Conservation (phyloP, 805 yeast genomes). For the Starmerella khaoyaiensis region DNA sequence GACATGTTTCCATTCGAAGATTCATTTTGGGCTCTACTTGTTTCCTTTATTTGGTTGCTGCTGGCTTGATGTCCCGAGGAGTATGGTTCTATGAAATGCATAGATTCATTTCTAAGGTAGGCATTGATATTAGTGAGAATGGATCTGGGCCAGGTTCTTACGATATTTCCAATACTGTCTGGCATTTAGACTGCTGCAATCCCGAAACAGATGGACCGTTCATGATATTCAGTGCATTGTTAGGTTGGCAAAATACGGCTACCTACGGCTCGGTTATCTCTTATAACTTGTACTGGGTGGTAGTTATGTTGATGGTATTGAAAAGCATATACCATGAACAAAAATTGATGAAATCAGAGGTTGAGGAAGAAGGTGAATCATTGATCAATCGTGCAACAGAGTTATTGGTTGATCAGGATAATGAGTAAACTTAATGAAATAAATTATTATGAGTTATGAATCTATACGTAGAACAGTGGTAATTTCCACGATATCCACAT, state of each 20-base stretch:
- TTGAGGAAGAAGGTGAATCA: slow-evolving; percentile 13
- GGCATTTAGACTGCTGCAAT: slow-evolving; percentile 95
- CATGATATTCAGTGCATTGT: slow-evolving; percentile 78
- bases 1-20: slow-evolving; percentile 58
- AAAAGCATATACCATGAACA: slow-evolving; percentile 36
- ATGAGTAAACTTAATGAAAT: not conserved
- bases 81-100: slow-evolving; percentile 85
- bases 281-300: slow-evolving; percentile 59
- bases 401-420: slow-evolving; percentile 2
- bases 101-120: slow-evolving; percentile 59
- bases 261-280: slow-evolving; percentile 75
- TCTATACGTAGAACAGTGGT: no score
- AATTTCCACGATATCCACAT: no score
- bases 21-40: slow-evolving; percentile 67
- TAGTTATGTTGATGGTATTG: slow-evolving; percentile 34
- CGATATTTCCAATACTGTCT: slow-evolving; percentile 61
- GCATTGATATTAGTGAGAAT: slow-evolving; percentile 73
- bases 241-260: slow-evolving; percentile 93
- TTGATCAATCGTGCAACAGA: slow-evolving; percentile 17
- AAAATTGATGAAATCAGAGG: slow-evolving; percentile 1
- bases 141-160: slow-evolving; percentile 93
- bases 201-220: slow-evolving; percentile 85
- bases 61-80: slow-evolving; percentile 76
- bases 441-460: not conserved
- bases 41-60: slow-evolving; percentile 69